Conservation (phyloP, 2,329 filamentous ascomycete genomes). For the Aciculosporium take region DNA sequence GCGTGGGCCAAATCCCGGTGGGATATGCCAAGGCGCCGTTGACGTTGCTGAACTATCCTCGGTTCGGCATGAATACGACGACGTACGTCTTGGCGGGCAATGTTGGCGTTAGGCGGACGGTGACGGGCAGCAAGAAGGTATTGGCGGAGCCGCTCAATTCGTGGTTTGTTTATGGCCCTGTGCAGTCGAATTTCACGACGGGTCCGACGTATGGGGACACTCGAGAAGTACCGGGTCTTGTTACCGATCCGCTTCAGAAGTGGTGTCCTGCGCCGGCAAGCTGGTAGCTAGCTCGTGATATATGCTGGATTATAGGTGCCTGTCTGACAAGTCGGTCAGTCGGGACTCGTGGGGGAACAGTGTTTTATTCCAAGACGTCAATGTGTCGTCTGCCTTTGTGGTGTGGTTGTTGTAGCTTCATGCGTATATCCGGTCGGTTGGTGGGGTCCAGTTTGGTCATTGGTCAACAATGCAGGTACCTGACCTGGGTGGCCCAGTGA, state of each 20-base stretch:
- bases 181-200: conserved; percentile 12
- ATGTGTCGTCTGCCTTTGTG: too few relatives aligned
- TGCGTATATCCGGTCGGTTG: too few relatives aligned
- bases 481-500: too few relatives aligned
- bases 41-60: conserved; percentile 19
- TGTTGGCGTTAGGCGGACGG: conserved; percentile 18
- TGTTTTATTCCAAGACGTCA: too few relatives aligned
- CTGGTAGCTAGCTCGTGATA: too few relatives aligned
- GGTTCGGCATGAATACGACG: conserved; percentile 7
- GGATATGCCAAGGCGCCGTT: conserved; percentile 27
- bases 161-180: conserved; percentile 27
- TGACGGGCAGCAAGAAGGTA: conserved; percentile 8
- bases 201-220: conserved; percentile 10
- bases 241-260: conserved; percentile 5
- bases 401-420: too few relatives aligned
- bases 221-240: conserved; percentile 11
- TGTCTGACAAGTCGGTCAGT: too few relatives aligned
- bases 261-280: conserved; percentile 4
- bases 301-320: too few relatives aligned
- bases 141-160: conserved; percentile 22
- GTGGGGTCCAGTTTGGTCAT: too few relatives aligned
- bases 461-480: too few relatives aligned
- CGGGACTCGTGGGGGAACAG: too few relatives aligned
- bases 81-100: conserved; percentile 26
- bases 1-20: conserved; percentile 18